A percentile compares a stretch with the other conserved stretches of the same genome.
These are phyloP conservation scores for Cystobasidium onofrii DNA, from an alignment of 768 basidiomycete species.

Conservation along the genomic window DNA sequence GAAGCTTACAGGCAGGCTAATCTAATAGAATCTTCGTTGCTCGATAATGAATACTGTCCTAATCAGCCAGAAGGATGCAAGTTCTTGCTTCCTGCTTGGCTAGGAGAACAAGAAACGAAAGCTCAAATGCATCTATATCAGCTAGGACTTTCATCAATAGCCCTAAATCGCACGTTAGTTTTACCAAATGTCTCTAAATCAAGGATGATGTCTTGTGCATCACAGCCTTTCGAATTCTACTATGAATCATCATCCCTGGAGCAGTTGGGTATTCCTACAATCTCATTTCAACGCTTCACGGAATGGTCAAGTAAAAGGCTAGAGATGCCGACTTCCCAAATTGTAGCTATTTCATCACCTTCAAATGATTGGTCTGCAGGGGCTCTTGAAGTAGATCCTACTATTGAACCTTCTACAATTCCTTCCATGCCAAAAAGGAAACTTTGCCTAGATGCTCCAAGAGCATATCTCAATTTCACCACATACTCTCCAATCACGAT, in stretches of 20 bases:
- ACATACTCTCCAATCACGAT: constrained; percentile 37
- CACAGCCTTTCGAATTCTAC: constrained; percentile 52
- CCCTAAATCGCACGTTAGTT: constrained; percentile 55
- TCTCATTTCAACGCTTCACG: constrained; percentile 48
- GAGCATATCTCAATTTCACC: constrained; percentile 39
- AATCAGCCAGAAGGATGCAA: constrained; percentile 30
- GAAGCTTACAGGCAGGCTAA: neutral
- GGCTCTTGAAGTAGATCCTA: constrained; percentile 40
- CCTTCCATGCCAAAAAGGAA: constrained; percentile 39
- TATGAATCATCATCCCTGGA: constrained; percentile 46
- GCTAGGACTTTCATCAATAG: constrained; percentile 51
- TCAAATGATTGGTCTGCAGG: constrained; percentile 37
- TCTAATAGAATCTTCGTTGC: neutral
- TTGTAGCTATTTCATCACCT: constrained; percentile 46
- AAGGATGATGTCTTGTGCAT: constrained; percentile 53
- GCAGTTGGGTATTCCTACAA: constrained; percentile 44
- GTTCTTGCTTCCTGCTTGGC: constrained; percentile 36
- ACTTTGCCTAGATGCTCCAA: constrained; percentile 40
- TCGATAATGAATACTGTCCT: constrained; percentile 23
- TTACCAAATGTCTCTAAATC: constrained; percentile 58
- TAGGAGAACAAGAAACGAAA: constrained; percentile 56
- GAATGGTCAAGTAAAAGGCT: constrained; percentile 46
- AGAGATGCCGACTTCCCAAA: constrained; percentile 45
- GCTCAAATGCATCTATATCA: constrained; percentile 55
- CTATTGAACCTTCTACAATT: constrained; percentile 36